These are phyloP conservation scores for Metschnikowia picachoensis DNA, from an alignment of 805 yeast genomes.

Conservation along the genomic window DNA sequence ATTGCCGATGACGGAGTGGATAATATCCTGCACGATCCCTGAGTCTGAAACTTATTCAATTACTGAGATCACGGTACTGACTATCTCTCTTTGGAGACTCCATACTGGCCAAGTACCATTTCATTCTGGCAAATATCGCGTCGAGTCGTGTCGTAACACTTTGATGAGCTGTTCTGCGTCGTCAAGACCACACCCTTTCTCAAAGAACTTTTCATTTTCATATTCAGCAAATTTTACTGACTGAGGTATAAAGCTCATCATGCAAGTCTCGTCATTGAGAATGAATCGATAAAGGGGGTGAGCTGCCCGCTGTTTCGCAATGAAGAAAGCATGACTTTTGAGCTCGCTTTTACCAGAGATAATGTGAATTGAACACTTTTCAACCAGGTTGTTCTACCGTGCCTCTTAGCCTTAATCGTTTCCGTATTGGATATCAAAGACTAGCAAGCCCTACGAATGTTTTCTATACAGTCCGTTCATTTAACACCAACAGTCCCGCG, in stretches of 20 bases:
- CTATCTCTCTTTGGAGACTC: constrained; percentile 14
- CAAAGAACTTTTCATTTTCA: constrained; percentile 1
- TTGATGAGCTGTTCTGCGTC: constrained; percentile 12
- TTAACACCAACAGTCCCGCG: too few relatives aligned
- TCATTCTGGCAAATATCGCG: constrained; percentile 13
- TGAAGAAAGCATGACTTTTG: constrained; percentile 13
- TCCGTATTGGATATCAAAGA: too few relatives aligned
- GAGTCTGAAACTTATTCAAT: constrained; percentile 22
- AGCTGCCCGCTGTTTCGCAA: constrained; percentile 14
- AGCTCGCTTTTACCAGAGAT: constrained; percentile 14
- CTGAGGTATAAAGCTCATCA: constrained; percentile 14
- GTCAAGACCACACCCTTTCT: constrained; percentile 10
- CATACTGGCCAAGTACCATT: constrained; percentile 8
- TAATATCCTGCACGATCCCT: constrained; percentile 21
- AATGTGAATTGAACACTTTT: constrained; percentile 15
- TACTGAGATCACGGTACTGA: constrained; percentile 17
- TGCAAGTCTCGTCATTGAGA: constrained; percentile 16
- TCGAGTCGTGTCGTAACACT: constrained; percentile 9
- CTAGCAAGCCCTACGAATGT: too few relatives aligned
- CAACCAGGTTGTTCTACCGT: too few relatives aligned
- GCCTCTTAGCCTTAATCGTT: constrained; percentile 15
- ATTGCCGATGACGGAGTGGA: constrained; percentile 24
- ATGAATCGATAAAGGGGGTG: constrained; percentile 15
- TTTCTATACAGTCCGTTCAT: too few relatives aligned
- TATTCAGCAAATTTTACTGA: constrained; percentile 4